Evolutionary conservation across 768 basidiomycete genomes (phyloP).

Genomic region (Suillus decipiens): DNA sequence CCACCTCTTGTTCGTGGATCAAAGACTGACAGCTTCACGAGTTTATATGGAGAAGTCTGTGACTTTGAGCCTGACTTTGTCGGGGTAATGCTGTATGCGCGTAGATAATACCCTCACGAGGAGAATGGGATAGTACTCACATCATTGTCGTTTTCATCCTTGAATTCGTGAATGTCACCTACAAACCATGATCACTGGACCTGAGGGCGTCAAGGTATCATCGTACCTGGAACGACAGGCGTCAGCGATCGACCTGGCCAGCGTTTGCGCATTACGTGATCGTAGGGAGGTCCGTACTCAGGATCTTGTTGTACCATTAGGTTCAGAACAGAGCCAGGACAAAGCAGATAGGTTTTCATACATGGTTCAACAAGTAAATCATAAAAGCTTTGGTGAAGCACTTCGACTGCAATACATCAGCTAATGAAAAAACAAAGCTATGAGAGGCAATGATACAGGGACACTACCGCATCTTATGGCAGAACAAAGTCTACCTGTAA

Average conservation of each 20-base stretch:
- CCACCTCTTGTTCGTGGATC: constrained; percentile 76
- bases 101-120: constrained; percentile 5
- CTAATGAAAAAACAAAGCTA: too few relatives aligned
- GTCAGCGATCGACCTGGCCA: not conserved
- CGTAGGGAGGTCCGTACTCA: too few relatives aligned
- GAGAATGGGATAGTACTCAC: not conserved
- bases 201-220: not conserved
- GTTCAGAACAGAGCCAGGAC: not conserved
- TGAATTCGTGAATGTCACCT: constrained; percentile 4
- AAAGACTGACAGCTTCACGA: constrained; percentile 70
- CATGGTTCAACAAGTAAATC: too few relatives aligned
- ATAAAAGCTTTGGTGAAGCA: too few relatives aligned
- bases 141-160: constrained; percentile 65
- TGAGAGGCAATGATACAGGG: too few relatives aligned
- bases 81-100: constrained; percentile 45
- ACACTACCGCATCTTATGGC: too few relatives aligned
- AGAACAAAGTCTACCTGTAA: too few relatives aligned
- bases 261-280: not conserved
- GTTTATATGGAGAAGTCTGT: constrained; percentile 85
- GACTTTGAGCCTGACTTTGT: constrained; percentile 73
- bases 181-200: not conserved
- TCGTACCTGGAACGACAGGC: not conserved
- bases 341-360: too few relatives aligned
- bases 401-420: too few relatives aligned
- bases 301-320: too few relatives aligned